Conservation (phyloP, 495 filamentous ascomycete species). For the Aspergillus sclerotiicarbonarius region DNA sequence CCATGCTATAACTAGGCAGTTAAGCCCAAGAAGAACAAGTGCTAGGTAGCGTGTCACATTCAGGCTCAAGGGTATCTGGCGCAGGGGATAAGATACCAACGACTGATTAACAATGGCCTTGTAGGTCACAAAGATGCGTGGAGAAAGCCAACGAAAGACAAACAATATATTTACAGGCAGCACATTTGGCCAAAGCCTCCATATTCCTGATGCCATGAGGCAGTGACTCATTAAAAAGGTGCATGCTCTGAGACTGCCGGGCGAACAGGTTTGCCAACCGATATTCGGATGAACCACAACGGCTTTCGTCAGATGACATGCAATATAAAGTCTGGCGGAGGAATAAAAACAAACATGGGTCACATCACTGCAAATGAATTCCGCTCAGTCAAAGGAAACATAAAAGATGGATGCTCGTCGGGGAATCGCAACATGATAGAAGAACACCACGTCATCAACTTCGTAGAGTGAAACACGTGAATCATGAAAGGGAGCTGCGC, state of each 20-base stretch:
- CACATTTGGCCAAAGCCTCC: background rate
- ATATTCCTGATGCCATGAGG: background rate
- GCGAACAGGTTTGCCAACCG: no score
- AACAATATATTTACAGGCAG: background rate
- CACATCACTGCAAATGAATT: background rate
- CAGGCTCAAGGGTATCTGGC: background rate
- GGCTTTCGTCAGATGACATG: background rate
- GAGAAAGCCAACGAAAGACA: background rate
- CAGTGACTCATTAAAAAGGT: background rate
- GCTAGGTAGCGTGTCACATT: background rate
- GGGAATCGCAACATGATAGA: conserved; percentile 3
- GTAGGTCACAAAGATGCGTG: background rate
- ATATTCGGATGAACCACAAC: no score
- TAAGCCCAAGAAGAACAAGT: background rate
- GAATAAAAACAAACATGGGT: background rate
- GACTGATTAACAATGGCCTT: background rate
- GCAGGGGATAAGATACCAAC: background rate
- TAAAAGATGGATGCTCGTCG: background rate
- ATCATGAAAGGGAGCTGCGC: conserved; percentile 8
- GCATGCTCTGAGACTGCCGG: background rate
- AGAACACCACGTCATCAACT: background rate
- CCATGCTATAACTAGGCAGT: background rate
- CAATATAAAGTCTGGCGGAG: background rate
- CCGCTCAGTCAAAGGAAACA: background rate
- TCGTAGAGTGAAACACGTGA: background rate